Evolutionary conservation across 73 alveolate genomes (phyloP).

Genomic region (Paramecium sexaurelia): DNA sequence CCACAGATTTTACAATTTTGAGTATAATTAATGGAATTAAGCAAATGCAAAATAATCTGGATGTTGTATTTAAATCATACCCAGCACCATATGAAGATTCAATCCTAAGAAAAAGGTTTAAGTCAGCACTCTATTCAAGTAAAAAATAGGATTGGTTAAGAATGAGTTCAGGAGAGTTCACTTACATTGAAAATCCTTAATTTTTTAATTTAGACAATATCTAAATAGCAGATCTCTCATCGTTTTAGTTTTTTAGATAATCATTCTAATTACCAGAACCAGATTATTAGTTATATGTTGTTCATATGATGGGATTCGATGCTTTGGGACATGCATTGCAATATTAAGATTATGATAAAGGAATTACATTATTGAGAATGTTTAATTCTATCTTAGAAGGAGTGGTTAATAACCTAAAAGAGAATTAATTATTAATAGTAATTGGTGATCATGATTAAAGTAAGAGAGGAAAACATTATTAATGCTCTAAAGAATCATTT

Average conservation of each 20-base stretch:
- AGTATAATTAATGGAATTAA: constrained; percentile 34
- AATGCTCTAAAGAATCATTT: constrained; percentile 16
- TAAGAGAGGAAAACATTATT: constrained; percentile 46
- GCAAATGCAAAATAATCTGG: background rate
- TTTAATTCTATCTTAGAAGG: background rate
- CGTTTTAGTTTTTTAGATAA: background rate
- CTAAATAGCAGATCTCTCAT: background rate
- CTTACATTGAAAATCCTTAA: constrained; percentile 23
- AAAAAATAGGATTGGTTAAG: constrained; percentile 25
- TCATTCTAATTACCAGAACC: background rate
- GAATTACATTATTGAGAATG: background rate
- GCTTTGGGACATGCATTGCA: constrained; percentile 44
- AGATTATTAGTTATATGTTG: background rate
- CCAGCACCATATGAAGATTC: constrained; percentile 37
- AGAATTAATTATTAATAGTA: background rate
- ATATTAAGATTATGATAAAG: constrained; percentile 24
- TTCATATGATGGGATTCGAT: constrained; percentile 49
- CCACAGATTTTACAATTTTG: constrained; percentile 38
- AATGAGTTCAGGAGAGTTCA: constrained; percentile 36
- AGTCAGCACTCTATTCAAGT: constrained; percentile 7
- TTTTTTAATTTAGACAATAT: background rate
- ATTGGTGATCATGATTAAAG: constrained; percentile 59
- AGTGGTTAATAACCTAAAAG: background rate
- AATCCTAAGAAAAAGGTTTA: background rate
- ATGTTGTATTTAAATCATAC: background rate